A percentile compares a stretch with the other conserved stretches of the same genome.
Conservation (phyloP, 257 asterid genomes). For the Capsicum rhomboideum region DNA sequence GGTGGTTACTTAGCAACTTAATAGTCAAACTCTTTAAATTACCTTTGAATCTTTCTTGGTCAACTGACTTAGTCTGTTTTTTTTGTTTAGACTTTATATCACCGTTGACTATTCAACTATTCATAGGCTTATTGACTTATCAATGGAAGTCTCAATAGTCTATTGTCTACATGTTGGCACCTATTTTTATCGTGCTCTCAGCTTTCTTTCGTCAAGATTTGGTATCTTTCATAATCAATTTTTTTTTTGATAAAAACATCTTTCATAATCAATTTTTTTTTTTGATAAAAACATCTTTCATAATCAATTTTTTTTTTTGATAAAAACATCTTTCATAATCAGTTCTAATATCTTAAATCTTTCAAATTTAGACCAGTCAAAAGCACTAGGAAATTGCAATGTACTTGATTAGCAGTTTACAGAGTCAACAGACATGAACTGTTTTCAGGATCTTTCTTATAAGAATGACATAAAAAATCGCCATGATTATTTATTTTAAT, state of each 20-base stretch:
- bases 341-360: not conserved
- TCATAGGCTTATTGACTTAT: not conserved
- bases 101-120: not conserved
- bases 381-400: too few relatives aligned
- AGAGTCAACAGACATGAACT: not conserved
- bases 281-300: too few relatives aligned
- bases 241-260: too few relatives aligned
- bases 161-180: not conserved
- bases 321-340: not conserved
- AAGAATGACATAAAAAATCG: not conserved
- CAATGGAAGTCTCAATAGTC: not conserved
- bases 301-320: not conserved
- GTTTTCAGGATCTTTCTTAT: not conserved
- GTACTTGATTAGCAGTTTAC: not conserved
- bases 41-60: not conserved
- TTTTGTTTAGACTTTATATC: not conserved
- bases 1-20: not conserved
- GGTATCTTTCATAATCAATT: not conserved
- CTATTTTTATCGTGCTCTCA: not conserved
- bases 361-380: not conserved
- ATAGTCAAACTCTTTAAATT: not conserved
- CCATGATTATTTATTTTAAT: not conserved
- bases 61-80: constrained; percentile 6
- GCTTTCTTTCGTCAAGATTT: not conserved
- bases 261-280: not conserved